Evolutionary conservation across 495 filamentous ascomycete genomes (phyloP), one percentile per base, ranked within the genome.

Genomic region (Cairneyella variabilis): DNA sequence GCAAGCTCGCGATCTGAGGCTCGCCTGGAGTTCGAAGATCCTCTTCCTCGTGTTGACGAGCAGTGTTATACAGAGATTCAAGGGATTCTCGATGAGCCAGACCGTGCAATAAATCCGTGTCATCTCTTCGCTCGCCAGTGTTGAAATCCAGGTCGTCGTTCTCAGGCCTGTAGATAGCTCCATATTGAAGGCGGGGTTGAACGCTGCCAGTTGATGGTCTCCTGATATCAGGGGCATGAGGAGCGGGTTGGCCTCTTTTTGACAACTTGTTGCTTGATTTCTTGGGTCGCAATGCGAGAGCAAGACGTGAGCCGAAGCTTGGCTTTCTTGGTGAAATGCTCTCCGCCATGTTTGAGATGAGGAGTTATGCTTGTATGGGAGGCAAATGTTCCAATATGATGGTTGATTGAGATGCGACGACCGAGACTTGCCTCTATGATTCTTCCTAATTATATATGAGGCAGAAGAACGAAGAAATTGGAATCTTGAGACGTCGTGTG

Each of bases 121-220:
- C 72, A 55, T 79, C 75, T 45, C 60, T 60, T 47, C 64, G 63
- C 51, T 79, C 76, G 6, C 76, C 76, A n/a, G 75, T 64, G 53
- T 79, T 74, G 1, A 64, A 65, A 48, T 79, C 73, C 5, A 71
- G 50, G 22, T 48, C 39, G 17, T 48, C 46, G 7, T 34, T 22
- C 1, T 32, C 23, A 12, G 30, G 43, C 11, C 46, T 42, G 23
- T 49, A 48, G 11, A 51, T 44, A n/a, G 49, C 50, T 11, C 49
- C 48, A 28, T 25, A 17, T 21, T 46, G 38, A 22, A 52, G 36
- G 1, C 48, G 54, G 20, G 21, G 48, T 18, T 27, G 43, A n/a
- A n/a, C n/a, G n/a, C n/a, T n/a, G n/a, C n/a, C n/a, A n/a, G 8
- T 27, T 27, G 21, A 25, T 6, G 14, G 28, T 32, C 28, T 32